Conservation (phyloP, 331 rosid species). For the Phaseolus coccineus region DNA sequence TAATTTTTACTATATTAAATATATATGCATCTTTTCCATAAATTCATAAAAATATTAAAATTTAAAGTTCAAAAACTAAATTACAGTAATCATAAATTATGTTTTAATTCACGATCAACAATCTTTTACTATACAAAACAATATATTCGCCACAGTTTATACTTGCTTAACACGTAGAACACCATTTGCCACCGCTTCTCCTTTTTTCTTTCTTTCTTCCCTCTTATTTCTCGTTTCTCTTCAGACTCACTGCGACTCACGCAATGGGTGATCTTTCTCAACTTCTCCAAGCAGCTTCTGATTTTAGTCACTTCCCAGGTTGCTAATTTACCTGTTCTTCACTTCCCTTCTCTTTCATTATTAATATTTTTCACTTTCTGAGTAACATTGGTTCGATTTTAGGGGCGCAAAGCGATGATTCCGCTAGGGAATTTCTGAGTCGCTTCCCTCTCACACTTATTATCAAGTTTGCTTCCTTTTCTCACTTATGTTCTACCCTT, state of each 20-base stretch:
- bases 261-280: slow-evolving; percentile 47
- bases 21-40: too few species aligned
- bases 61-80: too few species aligned
- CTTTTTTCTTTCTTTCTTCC: background rate
- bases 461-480: slow-evolving; percentile 57
- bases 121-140: too few species aligned
- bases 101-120: too few species aligned
- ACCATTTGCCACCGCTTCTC: slow-evolving; percentile 39
- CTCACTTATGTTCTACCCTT: background rate
- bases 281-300: slow-evolving; percentile 52
- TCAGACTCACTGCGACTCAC: background rate
- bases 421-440: slow-evolving; percentile 68
- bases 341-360: background rate
- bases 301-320: slow-evolving; percentile 53
- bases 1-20: too few species aligned
- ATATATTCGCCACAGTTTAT: background rate
- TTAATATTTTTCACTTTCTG: background rate
- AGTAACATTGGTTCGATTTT: slow-evolving; percentile 34
- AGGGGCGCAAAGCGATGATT: slow-evolving; percentile 75
- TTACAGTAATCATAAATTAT: too few species aligned
- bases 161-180: slow-evolving; percentile 41
- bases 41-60: too few species aligned
- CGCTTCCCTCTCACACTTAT: slow-evolving; percentile 82
- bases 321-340: slow-evolving; percentile 1
- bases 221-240: background rate